Evolutionary conservation across 1,284 basidiomycete genomes (phyloP).

Genomic region (Fomitopsis palustris): DNA sequence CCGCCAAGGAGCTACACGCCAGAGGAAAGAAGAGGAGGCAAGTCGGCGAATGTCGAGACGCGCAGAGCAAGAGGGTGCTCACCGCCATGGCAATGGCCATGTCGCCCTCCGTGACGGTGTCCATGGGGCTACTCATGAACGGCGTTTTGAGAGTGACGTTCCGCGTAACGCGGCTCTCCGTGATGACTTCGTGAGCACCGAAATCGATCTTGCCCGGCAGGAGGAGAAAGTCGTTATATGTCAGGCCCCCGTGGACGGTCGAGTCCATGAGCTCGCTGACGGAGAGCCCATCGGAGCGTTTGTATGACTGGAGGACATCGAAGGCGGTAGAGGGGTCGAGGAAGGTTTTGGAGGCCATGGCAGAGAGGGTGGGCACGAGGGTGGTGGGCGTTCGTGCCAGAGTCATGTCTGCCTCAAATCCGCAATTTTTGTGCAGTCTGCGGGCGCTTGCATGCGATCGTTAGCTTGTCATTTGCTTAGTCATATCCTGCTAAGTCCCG

Average conservation of each 20-base stretch:
- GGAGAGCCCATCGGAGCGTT: conserved; percentile 82
- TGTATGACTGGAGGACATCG: conserved; percentile 73
- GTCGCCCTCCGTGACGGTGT: conserved; percentile 96
- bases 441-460: background rate
- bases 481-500: background rate
- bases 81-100: conserved; percentile 97
- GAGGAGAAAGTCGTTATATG: conserved; percentile 94
- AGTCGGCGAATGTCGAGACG: conserved; percentile 15
- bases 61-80: conserved; percentile 31
- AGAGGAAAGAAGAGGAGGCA: conserved; percentile 11
- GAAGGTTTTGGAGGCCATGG: conserved; percentile 30
- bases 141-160: conserved; percentile 95
- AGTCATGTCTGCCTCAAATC: background rate
- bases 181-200: conserved; percentile 75
- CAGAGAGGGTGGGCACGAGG: conserved; percentile 19
- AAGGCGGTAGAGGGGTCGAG: conserved; percentile 69
- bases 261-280: conserved; percentile 91
- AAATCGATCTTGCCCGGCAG: conserved; percentile 98
- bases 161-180: conserved; percentile 86
- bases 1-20: conserved; percentile 80
- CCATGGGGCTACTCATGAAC: conserved; percentile 98
- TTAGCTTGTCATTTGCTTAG: background rate
- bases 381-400: conserved; percentile 3
- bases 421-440: background rate
- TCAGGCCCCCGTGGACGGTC: conserved; percentile 85